Conservation (phyloP, 1,284 basidiomycete species). For the Boletus calvinii region DNA sequence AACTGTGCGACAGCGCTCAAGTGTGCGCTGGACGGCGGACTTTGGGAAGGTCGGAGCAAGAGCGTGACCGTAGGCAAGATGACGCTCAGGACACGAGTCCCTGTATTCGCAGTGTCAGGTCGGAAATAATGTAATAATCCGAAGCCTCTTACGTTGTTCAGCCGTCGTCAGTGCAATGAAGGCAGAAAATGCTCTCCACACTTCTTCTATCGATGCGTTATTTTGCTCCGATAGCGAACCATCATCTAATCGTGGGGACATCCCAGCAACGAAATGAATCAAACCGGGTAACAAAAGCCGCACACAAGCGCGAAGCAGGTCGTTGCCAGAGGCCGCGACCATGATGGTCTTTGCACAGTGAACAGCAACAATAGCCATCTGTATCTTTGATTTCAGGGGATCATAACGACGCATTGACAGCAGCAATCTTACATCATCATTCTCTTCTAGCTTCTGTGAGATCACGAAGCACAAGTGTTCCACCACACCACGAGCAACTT, state of each 20-base stretch:
- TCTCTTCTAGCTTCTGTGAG: constrained; percentile 69
- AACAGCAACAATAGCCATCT: constrained; percentile 81
- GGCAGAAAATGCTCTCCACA: constrained; percentile 76
- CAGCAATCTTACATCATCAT: constrained; percentile 59
- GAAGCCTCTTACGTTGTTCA: constrained; percentile 60
- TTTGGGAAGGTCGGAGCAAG: constrained; percentile 59
- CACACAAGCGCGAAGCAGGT: constrained; percentile 71
- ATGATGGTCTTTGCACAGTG: constrained; percentile 83
- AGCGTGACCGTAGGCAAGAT: constrained; percentile 79
- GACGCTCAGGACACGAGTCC: constrained; percentile 69
- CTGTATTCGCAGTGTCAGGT: constrained; percentile 38
- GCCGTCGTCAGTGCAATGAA: constrained; percentile 62
- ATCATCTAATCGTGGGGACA: constrained; percentile 59
- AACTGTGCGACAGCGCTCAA: constrained; percentile 72
- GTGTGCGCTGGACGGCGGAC: constrained; percentile 51
- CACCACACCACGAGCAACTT: constrained; percentile 72
- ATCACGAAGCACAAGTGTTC: constrained; percentile 87
- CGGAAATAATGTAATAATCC: neutral
- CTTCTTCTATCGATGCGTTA: constrained; percentile 68
- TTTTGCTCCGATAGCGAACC: constrained; percentile 53
- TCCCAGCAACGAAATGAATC: constrained; percentile 74
- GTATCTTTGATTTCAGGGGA: constrained; percentile 28
- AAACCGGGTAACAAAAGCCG: constrained; percentile 77
- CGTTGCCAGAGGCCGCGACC: constrained; percentile 62
- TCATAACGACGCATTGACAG: neutral